Percentiles rank a stretch among this genome's conserved stretches.
These are phyloP conservation scores for Dendrobium officinale DNA, from an alignment of 106 monocot genomes.

Conservation along the genomic window DNA sequence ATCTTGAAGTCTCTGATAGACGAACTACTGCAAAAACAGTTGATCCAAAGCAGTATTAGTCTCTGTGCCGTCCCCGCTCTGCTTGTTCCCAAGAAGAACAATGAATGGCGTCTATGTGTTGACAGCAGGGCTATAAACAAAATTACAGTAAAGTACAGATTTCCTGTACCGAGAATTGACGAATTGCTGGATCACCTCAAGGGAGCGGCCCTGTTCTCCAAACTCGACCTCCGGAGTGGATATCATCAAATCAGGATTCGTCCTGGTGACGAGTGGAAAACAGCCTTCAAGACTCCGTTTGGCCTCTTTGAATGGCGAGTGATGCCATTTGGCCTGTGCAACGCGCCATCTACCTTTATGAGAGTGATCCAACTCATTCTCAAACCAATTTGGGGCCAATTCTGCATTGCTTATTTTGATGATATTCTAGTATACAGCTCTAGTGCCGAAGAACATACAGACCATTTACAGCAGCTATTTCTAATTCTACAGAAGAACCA, in stretches of 20 bases:
- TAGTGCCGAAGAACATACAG: no score
- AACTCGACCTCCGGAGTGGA: background rate
- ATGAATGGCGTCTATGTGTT: background rate
- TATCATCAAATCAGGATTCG: background rate
- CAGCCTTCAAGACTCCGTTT: background rate
- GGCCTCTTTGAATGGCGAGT: background rate
- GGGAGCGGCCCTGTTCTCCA: background rate
- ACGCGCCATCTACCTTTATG: background rate
- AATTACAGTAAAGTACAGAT: background rate
- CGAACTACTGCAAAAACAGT: background rate
- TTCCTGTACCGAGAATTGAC: background rate
- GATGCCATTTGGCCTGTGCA: background rate
- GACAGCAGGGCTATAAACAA: background rate
- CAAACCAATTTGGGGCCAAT: background rate
- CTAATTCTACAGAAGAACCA: background rate
- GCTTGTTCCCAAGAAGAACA: background rate
- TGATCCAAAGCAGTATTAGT: background rate
- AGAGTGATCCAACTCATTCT: background rate
- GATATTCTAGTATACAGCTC: background rate
- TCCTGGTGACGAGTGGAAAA: background rate
- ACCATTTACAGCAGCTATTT: background rate
- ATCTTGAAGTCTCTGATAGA: background rate
- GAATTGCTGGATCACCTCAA: background rate
- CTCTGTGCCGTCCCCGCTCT: background rate
- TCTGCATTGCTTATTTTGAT: background rate